phyloP scores from a whole-genome alignment of 768 basidiomycete genomes.

The Termitomyces sp. region DNA sequence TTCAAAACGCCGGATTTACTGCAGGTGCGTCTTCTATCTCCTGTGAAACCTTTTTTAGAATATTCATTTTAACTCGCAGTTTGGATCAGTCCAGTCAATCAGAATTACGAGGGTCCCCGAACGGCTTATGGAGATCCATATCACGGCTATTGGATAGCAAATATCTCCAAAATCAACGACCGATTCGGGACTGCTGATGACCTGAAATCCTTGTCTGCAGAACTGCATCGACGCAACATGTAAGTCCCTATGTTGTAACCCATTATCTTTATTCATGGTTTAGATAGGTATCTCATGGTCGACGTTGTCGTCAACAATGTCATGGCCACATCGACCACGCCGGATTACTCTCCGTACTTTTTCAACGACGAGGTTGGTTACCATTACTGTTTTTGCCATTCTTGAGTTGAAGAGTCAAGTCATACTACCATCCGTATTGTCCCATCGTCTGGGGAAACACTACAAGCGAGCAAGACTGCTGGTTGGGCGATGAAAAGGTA shows the following conservation, averaged over 20 bases:
- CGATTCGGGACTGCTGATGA: conserved; percentile 65
- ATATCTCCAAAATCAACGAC: conserved; percentile 55
- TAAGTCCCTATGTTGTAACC: conserved; percentile 21
- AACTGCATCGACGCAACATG: conserved; percentile 70
- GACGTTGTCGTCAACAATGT: conserved; percentile 87
- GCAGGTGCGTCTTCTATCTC: conserved; percentile 41
- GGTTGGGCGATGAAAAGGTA: conserved; percentile 76
- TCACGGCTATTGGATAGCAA: conserved; percentile 82
- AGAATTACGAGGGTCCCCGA: conserved; percentile 69
- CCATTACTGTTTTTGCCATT: background rate
- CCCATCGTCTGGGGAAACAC: conserved; percentile 64
- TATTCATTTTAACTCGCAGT: conserved; percentile 30
- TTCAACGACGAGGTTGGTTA: conserved; percentile 55
- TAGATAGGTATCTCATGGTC: conserved; percentile 69
- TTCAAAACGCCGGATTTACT: conserved; percentile 78
- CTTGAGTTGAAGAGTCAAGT: conserved; percentile 26
- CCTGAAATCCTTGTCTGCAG: conserved; percentile 53
- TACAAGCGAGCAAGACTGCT: conserved; percentile 71
- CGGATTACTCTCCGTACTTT: conserved; percentile 61
- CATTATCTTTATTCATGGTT: background rate
- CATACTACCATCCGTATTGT: conserved; percentile 77
- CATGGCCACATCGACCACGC: conserved; percentile 59
- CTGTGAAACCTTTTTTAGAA: background rate
- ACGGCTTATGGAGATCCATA: conserved; percentile 79
- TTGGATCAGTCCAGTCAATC: conserved; percentile 80